These are phyloP conservation scores for Sugiyamaella sp. DNA, from an alignment of 1,139 yeast species.

Conservation along the genomic window DNA sequence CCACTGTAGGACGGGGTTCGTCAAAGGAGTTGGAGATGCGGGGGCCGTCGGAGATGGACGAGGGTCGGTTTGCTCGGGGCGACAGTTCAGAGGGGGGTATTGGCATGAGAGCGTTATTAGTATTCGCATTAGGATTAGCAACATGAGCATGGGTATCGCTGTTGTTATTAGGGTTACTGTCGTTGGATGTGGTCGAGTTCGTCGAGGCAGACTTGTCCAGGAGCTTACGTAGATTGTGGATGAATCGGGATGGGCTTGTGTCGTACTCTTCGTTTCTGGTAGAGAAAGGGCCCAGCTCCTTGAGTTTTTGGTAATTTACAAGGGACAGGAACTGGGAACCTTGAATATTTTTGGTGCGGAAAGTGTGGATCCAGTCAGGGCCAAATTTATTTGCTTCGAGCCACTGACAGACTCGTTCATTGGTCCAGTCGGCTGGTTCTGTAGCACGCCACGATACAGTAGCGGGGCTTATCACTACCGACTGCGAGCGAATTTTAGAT, in stretches of 20 bases:
- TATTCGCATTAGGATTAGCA: not conserved
- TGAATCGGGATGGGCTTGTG: conserved; percentile 59
- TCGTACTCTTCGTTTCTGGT: conserved; percentile 47
- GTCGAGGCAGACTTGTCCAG: conserved; percentile 43
- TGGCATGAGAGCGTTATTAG: not conserved
- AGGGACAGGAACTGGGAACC: conserved; percentile 70
- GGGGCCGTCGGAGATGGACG: not conserved
- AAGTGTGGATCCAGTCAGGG: conserved; percentile 68
- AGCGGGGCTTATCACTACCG: conserved; percentile 23
- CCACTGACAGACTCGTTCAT: conserved; percentile 68
- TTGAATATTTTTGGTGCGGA: conserved; percentile 58
- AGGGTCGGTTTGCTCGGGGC: not conserved
- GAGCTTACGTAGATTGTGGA: conserved; percentile 53
- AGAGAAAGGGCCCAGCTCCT: conserved; percentile 46
- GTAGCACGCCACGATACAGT: conserved; percentile 38
- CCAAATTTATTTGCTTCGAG: conserved; percentile 68
- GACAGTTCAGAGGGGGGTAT: conserved; percentile 1
- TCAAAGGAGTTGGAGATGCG: conserved; percentile 8
- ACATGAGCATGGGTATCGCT: not conserved
- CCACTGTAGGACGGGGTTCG: not conserved
- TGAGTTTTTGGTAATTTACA: conserved; percentile 64
- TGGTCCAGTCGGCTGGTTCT: conserved; percentile 63
- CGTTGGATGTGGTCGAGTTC: conserved; percentile 15
- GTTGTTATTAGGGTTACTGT: conserved; percentile 1
- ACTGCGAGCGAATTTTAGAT: conserved; percentile 3